Evolutionary conservation across 352 stramenopile genomes (phyloP), one percentile per base, ranked within the genome.

Genomic region (Thraustochytrium striatum): DNA sequence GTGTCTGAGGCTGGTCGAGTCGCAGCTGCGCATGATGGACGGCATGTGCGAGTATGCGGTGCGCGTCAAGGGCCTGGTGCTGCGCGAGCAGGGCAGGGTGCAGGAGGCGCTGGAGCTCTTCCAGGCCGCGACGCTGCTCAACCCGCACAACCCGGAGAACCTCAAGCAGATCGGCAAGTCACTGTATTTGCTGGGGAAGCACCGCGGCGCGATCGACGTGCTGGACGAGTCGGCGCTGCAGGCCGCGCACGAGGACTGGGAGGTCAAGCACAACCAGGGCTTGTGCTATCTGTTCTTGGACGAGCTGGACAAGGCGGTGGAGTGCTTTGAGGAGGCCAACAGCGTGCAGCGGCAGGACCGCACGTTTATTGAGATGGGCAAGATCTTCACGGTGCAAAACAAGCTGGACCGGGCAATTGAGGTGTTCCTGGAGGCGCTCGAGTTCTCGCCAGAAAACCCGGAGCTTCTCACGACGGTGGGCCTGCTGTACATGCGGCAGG

Each of bases 371-470:
- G 89, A 96, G 57, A 85, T 97, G 5, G 92, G 91, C 55, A 94
- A 95, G 69, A 91, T 95, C 21, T 84, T 92, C 79, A 91, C 87
- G 19, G 83, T 93, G 0, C 84, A 85, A n/a, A 89, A 91, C 81
- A 86, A 96, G 72, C 90, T 92, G 61, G 91, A 92, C 78, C 85
- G 86, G 5, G 92, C 92, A 0, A 90, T 96, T 72, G 89, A 87
- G 57, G 88, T 94, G 9, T 96, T 96, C 82, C 80, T 95, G 57
- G 91, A 97, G 70, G 91, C 92, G 3, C 85, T 97, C 30, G 92
- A 97, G 86, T 96, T 97, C 62, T 95, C 88, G 19, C 92, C 92
- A 1, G 92, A 97, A 81, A 96, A 93, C 84, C 85, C 92, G 0
- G 91, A 96, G 83, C 88, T 97, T 32, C 87, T 97, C 39, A 96